Base-by-base conservation (phyloP, 2,329 filamentous ascomycete species). In the Ceratocystis huliohia region DNA sequence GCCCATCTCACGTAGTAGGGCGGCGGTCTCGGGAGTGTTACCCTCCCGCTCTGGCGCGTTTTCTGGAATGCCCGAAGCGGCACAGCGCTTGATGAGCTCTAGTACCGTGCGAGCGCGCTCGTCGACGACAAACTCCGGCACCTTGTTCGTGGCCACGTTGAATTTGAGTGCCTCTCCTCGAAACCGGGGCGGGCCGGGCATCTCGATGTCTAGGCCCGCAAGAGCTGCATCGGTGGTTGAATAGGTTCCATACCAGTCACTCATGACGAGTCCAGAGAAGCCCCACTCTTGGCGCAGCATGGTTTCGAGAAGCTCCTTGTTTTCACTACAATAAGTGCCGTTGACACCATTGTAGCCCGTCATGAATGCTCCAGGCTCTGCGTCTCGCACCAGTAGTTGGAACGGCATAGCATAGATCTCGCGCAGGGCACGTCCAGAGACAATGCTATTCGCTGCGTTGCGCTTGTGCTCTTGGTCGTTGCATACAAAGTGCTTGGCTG, bases 1-100 rank as follows among this genome's bases (percentile, higher is more conserved):
- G 20, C 86, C 87, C 28, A 88, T 79, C 65, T 81, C 79, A 20
- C 88, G 81, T 25, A 90, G 80, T 59, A 91, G 77, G 17, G 79
- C 81, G 3, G 85, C 81, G 46, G 84, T 84, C 72, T 88, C 81
- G 0, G 81, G 79, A 0, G 82, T 87, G 71, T 90, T 78, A 6
- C 79, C 76, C 0, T 76, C 79, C 62, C 74, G 76, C 72, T 86
- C 84, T 0, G 79, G 76, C 0, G 80, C 82, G 22, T 79, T 76
- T 71, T 85, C 82, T 2, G 79, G 76, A 20, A 87, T 79, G 0
- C 80, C 80, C 3, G 81, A 77, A 1, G 78, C 78, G 6, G 80
- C 78, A 28, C 80, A 80, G 69, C 77, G 79, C 74, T 85, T 86
- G 68, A 86, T 76, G n/a, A 87, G 76, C 68, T 82, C 80, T 64